Evolutionary conservation across 2,329 filamentous ascomycete genomes (phyloP).

Genomic region (Diatrype stigma): DNA sequence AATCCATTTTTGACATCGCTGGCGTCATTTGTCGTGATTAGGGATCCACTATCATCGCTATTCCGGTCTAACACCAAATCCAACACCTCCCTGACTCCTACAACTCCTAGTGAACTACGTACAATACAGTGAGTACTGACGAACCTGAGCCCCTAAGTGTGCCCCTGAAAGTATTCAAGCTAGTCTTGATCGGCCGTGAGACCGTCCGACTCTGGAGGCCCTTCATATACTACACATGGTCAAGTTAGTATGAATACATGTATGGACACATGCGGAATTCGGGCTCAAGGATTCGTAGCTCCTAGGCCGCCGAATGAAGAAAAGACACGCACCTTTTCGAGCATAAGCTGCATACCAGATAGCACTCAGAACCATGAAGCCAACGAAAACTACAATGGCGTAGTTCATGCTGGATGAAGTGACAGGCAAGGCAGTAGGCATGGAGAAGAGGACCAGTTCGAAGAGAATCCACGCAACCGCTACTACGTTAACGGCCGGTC

Average conservation of each 20-base stretch:
- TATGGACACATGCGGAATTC: not conserved
- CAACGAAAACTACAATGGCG: slow-evolving; percentile 52
- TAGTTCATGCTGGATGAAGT: slow-evolving; percentile 39
- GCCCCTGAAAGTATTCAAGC: too few relatives aligned
- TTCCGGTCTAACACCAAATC: too few relatives aligned
- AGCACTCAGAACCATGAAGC: slow-evolving; percentile 28
- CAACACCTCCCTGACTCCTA: too few relatives aligned
- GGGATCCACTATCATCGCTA: not conserved
- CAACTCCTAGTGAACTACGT: too few relatives aligned
- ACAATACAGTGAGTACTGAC: too few relatives aligned
- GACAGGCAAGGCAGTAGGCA: slow-evolving; percentile 28
- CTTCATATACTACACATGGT: not conserved
- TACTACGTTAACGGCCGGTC: slow-evolving; percentile 40
- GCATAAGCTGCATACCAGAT: slow-evolving; percentile 49
- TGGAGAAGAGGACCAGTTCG: slow-evolving; percentile 48
- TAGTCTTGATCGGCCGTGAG: not conserved
- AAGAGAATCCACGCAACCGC: slow-evolving; percentile 48
- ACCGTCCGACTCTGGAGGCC: slow-evolving; percentile 1
- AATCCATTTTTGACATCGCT: not conserved
- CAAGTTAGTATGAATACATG: not conserved
- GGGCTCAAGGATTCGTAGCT: not conserved
- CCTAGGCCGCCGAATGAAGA: too few relatives aligned
- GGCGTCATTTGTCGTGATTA: not conserved
- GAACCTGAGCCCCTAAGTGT: too few relatives aligned
- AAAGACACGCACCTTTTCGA: slow-evolving; percentile 39